Evolutionary conservation across 2,329 filamentous ascomycete genomes (phyloP).

Genomic region (Fusarium begoniae): DNA sequence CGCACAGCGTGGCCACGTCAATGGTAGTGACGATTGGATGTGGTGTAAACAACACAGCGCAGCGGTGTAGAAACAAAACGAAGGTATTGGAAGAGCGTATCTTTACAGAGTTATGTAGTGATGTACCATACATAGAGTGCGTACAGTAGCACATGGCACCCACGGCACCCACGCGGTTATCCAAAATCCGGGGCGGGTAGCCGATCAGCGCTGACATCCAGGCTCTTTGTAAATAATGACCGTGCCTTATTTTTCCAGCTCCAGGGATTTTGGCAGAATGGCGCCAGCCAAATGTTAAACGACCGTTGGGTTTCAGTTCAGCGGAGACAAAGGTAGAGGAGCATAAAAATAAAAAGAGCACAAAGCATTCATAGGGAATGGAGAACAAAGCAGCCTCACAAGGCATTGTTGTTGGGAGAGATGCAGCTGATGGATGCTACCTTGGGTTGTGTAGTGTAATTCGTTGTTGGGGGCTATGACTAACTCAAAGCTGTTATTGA

Average conservation of each 20-base stretch:
- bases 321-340: slow-evolving; percentile 1
- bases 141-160: slow-evolving; percentile 18
- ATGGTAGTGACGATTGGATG: background rate
- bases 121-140: slow-evolving; percentile 16
- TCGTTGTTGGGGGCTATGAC: background rate
- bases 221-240: background rate
- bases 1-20: slow-evolving; percentile 31
- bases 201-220: slow-evolving; percentile 35
- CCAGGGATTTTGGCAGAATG: background rate
- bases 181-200: slow-evolving; percentile 30
- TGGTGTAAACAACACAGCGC: background rate
- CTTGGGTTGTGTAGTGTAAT: too few species aligned
- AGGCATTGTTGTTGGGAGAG: background rate
- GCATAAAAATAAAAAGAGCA: background rate
- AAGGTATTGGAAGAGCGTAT: slow-evolving; percentile 1
- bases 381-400: background rate
- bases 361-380: background rate
- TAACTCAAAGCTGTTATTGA: background rate
- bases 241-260: slow-evolving; percentile 6
- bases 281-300: background rate
- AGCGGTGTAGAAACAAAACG: slow-evolving; percentile 19
- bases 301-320: slow-evolving; percentile 25
- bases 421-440: background rate
- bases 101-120: slow-evolving; percentile 19
- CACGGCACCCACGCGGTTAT: background rate